Conservation (phyloP, 345 rosid genomes). For the Murraya paniculata region DNA sequence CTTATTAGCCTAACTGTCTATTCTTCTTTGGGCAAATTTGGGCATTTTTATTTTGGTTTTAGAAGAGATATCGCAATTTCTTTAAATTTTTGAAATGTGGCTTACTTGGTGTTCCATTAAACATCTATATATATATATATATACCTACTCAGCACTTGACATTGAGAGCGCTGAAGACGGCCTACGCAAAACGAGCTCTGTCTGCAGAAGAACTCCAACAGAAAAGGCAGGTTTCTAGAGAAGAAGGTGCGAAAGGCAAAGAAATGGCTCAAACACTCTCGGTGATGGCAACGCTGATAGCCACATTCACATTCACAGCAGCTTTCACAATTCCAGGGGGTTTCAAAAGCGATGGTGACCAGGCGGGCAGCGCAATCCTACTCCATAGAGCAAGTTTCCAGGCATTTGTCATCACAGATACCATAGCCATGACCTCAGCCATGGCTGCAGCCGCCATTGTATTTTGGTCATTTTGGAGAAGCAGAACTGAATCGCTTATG, state of each 20-base stretch:
- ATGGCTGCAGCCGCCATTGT: constrained; percentile 1
- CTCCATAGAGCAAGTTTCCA: constrained; percentile 1
- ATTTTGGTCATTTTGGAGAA: not conserved
- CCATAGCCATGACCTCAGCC: constrained; percentile 15
- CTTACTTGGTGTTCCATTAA: not conserved
- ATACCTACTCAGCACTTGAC: not conserved
- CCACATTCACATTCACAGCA: constrained; percentile 21
- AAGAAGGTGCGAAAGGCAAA: not conserved
- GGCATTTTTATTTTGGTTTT: no score
- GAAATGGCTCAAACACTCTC: constrained; percentile 13
- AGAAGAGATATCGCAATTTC: not conserved
- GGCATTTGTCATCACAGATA: constrained; percentile 10
- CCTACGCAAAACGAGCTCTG: constrained; percentile 1
- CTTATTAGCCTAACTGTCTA: no score
- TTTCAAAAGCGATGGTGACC: not conserved
- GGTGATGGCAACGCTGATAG: constrained; percentile 17
- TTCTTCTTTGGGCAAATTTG: no score
- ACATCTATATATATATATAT: not conserved
- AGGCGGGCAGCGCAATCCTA: not conserved
- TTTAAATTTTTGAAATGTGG: not conserved
- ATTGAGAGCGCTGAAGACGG: not conserved
- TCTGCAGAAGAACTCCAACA: not conserved
- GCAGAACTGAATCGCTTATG: not conserved
- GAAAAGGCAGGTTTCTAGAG: not conserved
- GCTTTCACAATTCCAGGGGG: constrained; percentile 22